Evolutionary conservation across 805 yeast genomes (phyloP), one percentile per base, ranked within the genome.

Genomic region (Nadsonia fulvescens): DNA sequence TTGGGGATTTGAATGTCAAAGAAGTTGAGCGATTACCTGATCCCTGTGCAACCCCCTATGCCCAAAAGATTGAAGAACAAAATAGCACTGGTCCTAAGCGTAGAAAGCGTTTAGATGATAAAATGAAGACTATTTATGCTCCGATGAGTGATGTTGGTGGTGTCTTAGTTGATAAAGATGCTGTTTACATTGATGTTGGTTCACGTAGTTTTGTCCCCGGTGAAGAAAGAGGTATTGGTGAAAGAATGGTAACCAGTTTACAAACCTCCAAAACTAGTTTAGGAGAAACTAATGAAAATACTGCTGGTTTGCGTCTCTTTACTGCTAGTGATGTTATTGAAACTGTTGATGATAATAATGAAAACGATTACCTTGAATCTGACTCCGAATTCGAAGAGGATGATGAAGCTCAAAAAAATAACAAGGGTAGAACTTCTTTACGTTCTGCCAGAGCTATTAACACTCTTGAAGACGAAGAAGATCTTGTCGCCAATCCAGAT

Each of bases 111-210:
- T 65, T 89, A 28, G 96, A 89, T 37, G 98, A 89, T 44, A 79
- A 74, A 40, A 92, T 81, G 46, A 89, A 83, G 48, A 68, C 81
- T 37, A 81, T 89, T 2, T 89, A 91, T 49, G 99, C 98, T 0
- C 99, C 99, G 25, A 89, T 89, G 99, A 78, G 95, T 24, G 96
- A 89, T 51, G 94, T 89, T n/a, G 95, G 95, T 31, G 99, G 99
- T 48, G 92, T 89, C 18, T 58, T 89, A 37, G 81, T 89, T 34
- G 99, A 89, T 54, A 83, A 76, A 46, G 99, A 89, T 56, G 94
- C 98, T 6, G 98, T 89, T 2, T 89, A 83, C 42, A 79, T 89
- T 33, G 95, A 77, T 40, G 69, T 77, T 6, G 82, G 81, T 2
- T 36, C 49, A 15, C 46, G 48, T 23, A 51, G 47, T 23, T 76